These are phyloP conservation scores for Acidomyces sp. DNA, from an alignment of 495 filamentous ascomycete species.

Conservation along the genomic window DNA sequence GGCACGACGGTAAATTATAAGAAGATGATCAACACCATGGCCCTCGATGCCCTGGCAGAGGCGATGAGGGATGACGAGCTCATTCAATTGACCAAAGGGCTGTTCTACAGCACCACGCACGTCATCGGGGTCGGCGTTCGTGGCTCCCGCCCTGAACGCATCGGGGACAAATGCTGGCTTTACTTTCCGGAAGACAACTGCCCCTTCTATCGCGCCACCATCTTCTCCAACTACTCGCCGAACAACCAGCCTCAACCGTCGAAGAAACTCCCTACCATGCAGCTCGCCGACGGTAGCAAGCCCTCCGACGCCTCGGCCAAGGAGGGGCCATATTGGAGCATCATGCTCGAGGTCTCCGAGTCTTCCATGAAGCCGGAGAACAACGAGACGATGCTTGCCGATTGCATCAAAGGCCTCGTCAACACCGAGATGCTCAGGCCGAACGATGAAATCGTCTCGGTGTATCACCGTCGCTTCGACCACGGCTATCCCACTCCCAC, in stretches of 20 bases:
- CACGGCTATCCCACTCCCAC: conserved; percentile 96
- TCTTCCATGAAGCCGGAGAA: conserved; percentile 91
- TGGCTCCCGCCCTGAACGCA: conserved; percentile 82
- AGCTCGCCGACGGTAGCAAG: conserved; percentile 73
- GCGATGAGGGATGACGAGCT: conserved; percentile 78
- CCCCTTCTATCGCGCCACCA: conserved; percentile 98
- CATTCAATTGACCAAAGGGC: conserved; percentile 67
- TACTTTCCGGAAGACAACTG: conserved; percentile 99
- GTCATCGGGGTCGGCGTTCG: conserved; percentile 94
- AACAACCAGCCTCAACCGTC: conserved; percentile 83
- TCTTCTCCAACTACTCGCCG: conserved; percentile 99
- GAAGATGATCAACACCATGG: conserved; percentile 93
- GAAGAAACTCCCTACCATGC: conserved; percentile 74
- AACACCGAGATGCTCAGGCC: conserved; percentile 92
- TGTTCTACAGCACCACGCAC: conserved; percentile 96
- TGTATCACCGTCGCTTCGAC: conserved; percentile 97
- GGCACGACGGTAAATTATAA: conserved; percentile 85
- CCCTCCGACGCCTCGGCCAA: conserved; percentile 51
- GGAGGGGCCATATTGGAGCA: conserved; percentile 96
- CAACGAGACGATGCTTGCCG: conserved; percentile 62
- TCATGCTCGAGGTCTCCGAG: conserved; percentile 98
- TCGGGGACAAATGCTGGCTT: conserved; percentile 99
- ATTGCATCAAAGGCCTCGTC: conserved; percentile 91
- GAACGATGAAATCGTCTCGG: conserved; percentile 89
- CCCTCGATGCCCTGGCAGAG: conserved; percentile 79